Conservation (phyloP, 2,329 filamentous ascomycete species). For the Xylariaceae sp. region DNA sequence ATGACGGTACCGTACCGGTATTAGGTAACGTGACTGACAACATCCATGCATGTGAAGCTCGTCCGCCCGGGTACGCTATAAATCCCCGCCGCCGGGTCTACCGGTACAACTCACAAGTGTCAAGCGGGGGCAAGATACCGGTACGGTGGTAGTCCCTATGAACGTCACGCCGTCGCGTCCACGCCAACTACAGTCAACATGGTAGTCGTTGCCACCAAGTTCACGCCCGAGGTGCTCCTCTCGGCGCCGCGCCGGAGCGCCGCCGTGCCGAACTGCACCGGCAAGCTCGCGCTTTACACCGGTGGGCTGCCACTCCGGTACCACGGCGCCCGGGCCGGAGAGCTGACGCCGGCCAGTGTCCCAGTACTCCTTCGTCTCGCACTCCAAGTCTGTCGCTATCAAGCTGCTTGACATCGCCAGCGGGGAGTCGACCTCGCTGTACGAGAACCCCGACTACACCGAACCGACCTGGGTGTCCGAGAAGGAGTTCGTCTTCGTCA, state of each 20-base stretch:
- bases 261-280: conserved; percentile 61
- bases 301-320: conserved; percentile 29
- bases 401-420: conserved; percentile 62
- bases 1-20: too few species aligned
- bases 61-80: too few species aligned
- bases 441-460: conserved; percentile 54
- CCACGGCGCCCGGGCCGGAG: too few species aligned
- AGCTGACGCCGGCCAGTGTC: too few species aligned
- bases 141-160: too few species aligned
- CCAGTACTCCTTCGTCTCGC: conserved; percentile 72
- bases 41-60: too few species aligned
- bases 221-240: conserved; percentile 71
- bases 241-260: conserved; percentile 66
- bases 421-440: conserved; percentile 58
- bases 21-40: too few species aligned
- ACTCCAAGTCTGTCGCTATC: conserved; percentile 61
- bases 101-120: too few species aligned
- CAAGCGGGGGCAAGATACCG: too few species aligned
- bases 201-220: conserved; percentile 63
- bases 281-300: conserved; percentile 58
- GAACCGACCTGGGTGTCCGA: conserved; percentile 74
- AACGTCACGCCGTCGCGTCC: neutral
- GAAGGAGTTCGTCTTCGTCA: conserved; percentile 51
- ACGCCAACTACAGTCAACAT: conserved; percentile 34
- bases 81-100: too few species aligned